Base-by-base conservation (phyloP, 805 yeast species). In the Saccharomycopsis malanga region DNA sequence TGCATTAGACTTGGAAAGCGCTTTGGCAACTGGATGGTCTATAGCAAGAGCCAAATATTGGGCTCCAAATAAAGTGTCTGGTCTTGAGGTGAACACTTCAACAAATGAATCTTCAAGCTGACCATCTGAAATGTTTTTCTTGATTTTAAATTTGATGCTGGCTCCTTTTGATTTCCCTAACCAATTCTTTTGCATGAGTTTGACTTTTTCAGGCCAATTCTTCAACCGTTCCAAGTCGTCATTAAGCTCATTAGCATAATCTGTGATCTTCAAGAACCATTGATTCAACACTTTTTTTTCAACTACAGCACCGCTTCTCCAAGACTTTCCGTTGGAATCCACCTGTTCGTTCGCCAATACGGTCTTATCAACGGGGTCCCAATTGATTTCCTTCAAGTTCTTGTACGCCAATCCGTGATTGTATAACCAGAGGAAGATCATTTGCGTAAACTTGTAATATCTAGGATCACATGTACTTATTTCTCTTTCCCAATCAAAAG, bases 291-390 rank as follows among this genome's bases (percentile, higher is more conserved):
- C 65, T 52, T 71, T 73, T 63, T 87, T 87, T 62, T 93, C 97
- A 0, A 91, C 98, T 14, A 81, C 50, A 0, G 98, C 98, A 3
- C 98, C 98, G 2, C 96, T 87, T 62, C 98, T 76, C 98, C 98
- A 93, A 0, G 97, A 87, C 46, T 80, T 71, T 0, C 98, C 98
- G 39, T 86, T 76, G 1, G 81, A 62, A 62, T 93, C 98, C 2
- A 93, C 97, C 63, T 93, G 98, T 64, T 93, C 98, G 61, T 84
- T 93, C 2, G 98, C 98, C 50, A 93, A 69, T 1, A 93, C 98
- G 0, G 98, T 93, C 54, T 83, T 76, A 58, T 93, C 98, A 0
- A 93, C 77, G 0, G 98, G 98, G 64, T 93, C 98, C 98, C 98
- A 93, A 60, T 93, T 93, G 50, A 93, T 93, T 56, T 82, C 88